Evolutionary conservation across 371 early-diverging fungal genomes (phyloP), one percentile per base, ranked within the genome.

Genomic region (Sporodiniella umbellata): DNA sequence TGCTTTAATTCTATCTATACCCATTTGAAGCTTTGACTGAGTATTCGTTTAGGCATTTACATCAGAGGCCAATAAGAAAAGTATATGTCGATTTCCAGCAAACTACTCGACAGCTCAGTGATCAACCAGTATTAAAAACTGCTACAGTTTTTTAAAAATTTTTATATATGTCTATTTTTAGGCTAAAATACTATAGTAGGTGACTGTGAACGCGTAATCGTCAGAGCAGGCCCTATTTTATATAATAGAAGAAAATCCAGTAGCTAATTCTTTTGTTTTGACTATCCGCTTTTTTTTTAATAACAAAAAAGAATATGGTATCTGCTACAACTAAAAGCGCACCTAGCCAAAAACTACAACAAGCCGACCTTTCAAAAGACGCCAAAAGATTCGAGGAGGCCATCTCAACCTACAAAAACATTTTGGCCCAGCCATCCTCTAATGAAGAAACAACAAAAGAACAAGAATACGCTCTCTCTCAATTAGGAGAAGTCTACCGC

Each of bases 401-500:
- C 15, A 72, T 79, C 37, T 60, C 51, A 31, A 48, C 72, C n/a
- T 84, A 81, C 62, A 75, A 75, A 42, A 54, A 61, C 45, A 80
- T 83, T 48, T 62, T 83, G 37, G 63, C 72, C 15, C 70, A 76
- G 23, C 54, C 48, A 26, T 42, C 58, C 2, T 37, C 17, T 6
- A 50, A 53, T 33, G 80, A 80, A 33, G 60, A 72, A 17, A 43
- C 60, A 22, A 53, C 68, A 39, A 73, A 56, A 21, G 80, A 80
- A 48, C 77, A 85, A 56, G 87, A 87, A 58, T 58, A 60, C 22
- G 83, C 83, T 17, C 56, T 87, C 21, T 57, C 80, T 44, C 81
- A 78, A 43, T 69, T 86, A 12, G 86, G 84, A 14, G 75, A 84
- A 44, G 67, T 83, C 39, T 85, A 84, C 53, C 72, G 81, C 24